Conservation (phyloP, 176 grass and related monocot genomes). For the Alopecurus myosuroides region DNA sequence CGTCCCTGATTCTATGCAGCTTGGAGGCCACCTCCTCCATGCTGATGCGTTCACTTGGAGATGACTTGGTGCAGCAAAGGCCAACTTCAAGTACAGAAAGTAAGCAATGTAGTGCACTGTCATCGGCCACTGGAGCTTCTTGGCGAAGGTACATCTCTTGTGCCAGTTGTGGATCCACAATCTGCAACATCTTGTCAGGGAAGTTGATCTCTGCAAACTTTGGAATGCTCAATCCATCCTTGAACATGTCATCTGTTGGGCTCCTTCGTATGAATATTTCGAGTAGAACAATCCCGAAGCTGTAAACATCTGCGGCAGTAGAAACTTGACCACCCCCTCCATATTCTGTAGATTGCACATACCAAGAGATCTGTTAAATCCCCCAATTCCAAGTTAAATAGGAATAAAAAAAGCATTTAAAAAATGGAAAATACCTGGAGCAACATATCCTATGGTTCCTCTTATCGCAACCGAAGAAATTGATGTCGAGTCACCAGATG, state of each 20-base stretch:
- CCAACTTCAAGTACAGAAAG: not conserved
- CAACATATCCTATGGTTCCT: constrained; percentile 34
- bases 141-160: not conserved
- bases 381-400: not conserved
- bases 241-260: constrained; percentile 9
- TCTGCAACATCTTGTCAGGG: not conserved
- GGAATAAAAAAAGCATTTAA: not conserved
- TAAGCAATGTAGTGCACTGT: not conserved
- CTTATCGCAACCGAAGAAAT: not conserved
- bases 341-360: not conserved
- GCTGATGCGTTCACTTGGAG: not conserved
- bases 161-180: not conserved
- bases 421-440: constrained; percentile 17
- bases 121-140: not conserved
- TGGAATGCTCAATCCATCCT: not conserved
- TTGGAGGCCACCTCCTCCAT: constrained; percentile 6
- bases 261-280: not conserved
- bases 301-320: constrained; percentile 18
- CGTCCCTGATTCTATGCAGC: not conserved
- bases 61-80: not conserved
- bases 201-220: not conserved
- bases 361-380: not conserved
- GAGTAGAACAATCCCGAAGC: constrained; percentile 10
- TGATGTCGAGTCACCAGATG: not conserved
- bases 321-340: not conserved